Base-by-base conservation (phyloP, 2,329 filamentous ascomycete genomes). In the Phyllosticta paracitricarpa region DNA sequence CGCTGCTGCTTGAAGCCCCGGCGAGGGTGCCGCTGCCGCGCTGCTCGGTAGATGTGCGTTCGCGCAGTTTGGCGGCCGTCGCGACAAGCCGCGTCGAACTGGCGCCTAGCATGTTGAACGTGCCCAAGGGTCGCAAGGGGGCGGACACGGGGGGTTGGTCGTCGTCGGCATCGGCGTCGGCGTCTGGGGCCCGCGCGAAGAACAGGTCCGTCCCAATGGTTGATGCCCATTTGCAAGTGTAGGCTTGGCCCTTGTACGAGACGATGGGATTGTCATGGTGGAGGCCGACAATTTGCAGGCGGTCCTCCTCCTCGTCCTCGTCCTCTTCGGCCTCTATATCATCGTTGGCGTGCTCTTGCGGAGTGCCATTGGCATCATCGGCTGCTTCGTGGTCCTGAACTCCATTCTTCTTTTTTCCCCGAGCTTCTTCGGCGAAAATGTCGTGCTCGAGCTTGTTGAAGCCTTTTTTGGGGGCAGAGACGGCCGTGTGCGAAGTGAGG, bases 1-100 rank as follows among this genome's bases (percentile, higher is more conserved):
- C 60, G 24, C 53, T 54, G 51, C 35, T 12, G n/a, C 51, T 54
- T 72, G 93, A 93, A 66, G 95, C 94, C 71, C 89, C 93, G 60
- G 91, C 91, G 62, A 97, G 92, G 75, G 93, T 93, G 28, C 78
- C 97, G 77, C 90, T 92, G 78, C 80, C 97, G 73, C 74, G 85
- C 76, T 60, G 78, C n/a, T 24, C 19, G 54, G 17, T 40, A 5
- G 14, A n/a, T 51, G 25, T 24, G n/a, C 66, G 68, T n/a, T 71
- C 72, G 19, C 71, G 70, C 14, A 91, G 72, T 48, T 82, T 79
- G 63, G 84, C 84, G 64, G 87, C 85, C 33, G 78, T 82, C 12
- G 88, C 88, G 54, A 88, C 77, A 62, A 95, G 82, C 62, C 89
- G 85, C 9, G 86, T 82, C 57, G 84, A 83, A 64, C 86, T 87